Conservation (phyloP, 805 yeast species). For the Hanseniaspora occidentalis region DNA sequence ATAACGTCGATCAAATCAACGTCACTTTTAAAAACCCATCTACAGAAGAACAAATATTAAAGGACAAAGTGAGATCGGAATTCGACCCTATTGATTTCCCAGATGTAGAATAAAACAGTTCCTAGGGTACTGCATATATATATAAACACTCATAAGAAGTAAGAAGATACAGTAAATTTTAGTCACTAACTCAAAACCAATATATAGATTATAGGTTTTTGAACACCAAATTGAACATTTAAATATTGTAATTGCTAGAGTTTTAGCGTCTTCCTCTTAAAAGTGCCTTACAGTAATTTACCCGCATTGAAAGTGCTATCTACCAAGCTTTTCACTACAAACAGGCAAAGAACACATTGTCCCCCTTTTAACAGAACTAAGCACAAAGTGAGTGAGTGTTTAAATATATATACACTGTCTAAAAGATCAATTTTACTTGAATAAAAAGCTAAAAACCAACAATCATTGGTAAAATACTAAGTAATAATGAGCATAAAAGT, state of each 20-base stretch:
- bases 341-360: too few relatives aligned
- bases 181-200: background rate
- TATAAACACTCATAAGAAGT: background rate
- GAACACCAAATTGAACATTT: too few relatives aligned
- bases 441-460: background rate
- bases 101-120: slow-evolving; percentile 13
- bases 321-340: too few relatives aligned
- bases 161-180: background rate
- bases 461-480: background rate
- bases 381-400: too few relatives aligned
- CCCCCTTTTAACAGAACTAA: too few relatives aligned
- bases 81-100: slow-evolving; percentile 60
- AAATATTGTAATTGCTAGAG: too few relatives aligned
- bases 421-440: background rate
- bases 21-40: slow-evolving; percentile 51
- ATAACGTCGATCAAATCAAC: slow-evolving; percentile 43
- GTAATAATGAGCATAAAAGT: slow-evolving; percentile 1
- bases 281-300: too few relatives aligned
- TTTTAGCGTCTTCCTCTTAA: too few relatives aligned
- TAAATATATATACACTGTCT: background rate
- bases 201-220: background rate
- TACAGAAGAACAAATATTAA: slow-evolving; percentile 40
- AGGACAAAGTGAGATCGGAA: slow-evolving; percentile 47
- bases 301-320: too few relatives aligned
- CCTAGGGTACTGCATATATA: too few relatives aligned